Evolutionary conservation across 805 yeast species (phyloP).

Genomic region (Hanseniaspora singularis): DNA sequence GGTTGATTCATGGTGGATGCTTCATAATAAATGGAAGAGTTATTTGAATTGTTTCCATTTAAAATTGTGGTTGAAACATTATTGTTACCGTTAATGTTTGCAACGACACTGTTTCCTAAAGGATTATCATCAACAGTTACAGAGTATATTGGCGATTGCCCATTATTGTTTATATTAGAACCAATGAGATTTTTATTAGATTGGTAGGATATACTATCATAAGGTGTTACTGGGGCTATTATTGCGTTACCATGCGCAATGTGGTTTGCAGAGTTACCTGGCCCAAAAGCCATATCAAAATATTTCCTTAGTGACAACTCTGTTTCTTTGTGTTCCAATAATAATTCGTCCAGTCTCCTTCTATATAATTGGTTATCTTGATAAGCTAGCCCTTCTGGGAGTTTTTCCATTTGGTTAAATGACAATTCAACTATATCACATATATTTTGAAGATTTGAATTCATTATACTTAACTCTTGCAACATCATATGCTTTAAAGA

Average conservation of each 20-base stretch:
- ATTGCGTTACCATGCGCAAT: not conserved
- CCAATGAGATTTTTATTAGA: not conserved
- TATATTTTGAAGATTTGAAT: slow-evolving; percentile 1
- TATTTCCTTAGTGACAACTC: not conserved
- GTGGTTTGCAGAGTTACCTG: not conserved
- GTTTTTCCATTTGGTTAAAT: not conserved
- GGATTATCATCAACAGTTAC: not conserved
- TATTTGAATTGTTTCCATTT: too few species aligned
- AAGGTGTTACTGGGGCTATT: slow-evolving; percentile 4
- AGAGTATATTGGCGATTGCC: not conserved
- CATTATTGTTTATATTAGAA: not conserved
- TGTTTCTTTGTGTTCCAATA: not conserved
- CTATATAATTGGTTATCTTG: slow-evolving; percentile 4
- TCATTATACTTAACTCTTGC: slow-evolving; percentile 8
- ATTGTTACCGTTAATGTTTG: not conserved
- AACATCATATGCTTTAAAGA: not conserved
- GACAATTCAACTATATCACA: slow-evolving; percentile 10
- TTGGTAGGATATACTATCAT: slow-evolving; percentile 8
- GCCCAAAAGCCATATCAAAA: slow-evolving; percentile 4
- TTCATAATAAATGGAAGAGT: too few species aligned
- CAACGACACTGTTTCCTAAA: too few species aligned
- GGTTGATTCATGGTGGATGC: too few species aligned
- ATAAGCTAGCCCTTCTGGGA: not conserved
- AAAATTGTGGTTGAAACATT: too few species aligned
- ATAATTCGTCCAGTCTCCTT: not conserved